Base-by-base conservation (phyloP, 1,284 basidiomycete genomes). In the Tylopilus sp. region DNA sequence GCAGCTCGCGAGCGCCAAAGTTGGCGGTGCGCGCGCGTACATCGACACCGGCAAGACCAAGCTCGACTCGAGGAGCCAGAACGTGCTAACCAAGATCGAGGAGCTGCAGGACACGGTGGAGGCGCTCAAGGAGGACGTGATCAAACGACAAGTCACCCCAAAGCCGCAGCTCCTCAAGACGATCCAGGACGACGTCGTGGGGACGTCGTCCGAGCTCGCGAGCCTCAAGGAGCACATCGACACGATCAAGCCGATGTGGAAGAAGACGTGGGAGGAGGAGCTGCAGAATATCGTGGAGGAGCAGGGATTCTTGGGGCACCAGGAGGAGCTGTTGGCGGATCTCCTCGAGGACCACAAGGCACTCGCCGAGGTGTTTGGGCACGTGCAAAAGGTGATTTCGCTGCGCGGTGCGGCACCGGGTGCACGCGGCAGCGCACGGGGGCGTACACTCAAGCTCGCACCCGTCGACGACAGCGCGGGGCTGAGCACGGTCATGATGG, bases 191-290 rank as follows among this genome's bases (percentile, higher is more conserved):
- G 90, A 94, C 61, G 82, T 98, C 48, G 78, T 81, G 17, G 74
- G 79, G n/a, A 84, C 89, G 19, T 80, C 82, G 22, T 72, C 76
- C 17, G 88, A 94, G 69, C 78, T 98, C 35, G 81, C 86, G 54
- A 86, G 84, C 59, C 78, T 99, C 48, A 85, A 86, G 61, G 84
- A 88, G 58, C 93, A 96, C 68, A 90, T 98, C 61, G 83, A 87
- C 61, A 90, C 90, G 5, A 84, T 97, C 63, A 94, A 92, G 66
- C 94, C 96, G 45, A 92, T 92, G 79, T 99, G 96, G 96, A 94
- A 96, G 77, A 94, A 96, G 79, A 98, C 95, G 24, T 99, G 96
- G 96, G 92, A 92, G 63, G 85, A 91, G 64, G 96, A 99, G 75
- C 73, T 99, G 68, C 90, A 94, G 75, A 92, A 94, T 61, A 95